Evolutionary conservation across 345 rosid species (phyloP).

Genomic region (Theobroma cacao): DNA sequence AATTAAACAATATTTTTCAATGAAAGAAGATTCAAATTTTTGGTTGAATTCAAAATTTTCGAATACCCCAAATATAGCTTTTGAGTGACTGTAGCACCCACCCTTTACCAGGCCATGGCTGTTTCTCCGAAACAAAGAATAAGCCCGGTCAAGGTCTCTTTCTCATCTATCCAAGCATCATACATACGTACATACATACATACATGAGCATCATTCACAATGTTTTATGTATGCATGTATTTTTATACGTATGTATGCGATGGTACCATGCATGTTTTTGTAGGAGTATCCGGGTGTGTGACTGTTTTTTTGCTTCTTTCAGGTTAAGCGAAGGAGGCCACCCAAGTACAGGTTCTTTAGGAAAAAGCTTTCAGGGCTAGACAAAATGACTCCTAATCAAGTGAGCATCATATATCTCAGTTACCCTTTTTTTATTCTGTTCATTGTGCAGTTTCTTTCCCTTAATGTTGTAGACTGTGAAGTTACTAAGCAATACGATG

Average conservation of each 20-base stretch:
- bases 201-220: neutral
- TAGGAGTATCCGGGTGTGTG: no score
- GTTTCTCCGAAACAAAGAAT: neutral
- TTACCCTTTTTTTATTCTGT: no score
- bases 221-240: neutral
- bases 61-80: neutral
- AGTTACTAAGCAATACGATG: neutral
- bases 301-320: neutral
- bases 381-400: neutral
- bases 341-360: neutral
- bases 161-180: neutral
- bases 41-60: neutral
- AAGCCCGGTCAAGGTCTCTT: neutral
- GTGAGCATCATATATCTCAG: neutral
- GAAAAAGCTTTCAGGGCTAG: neutral
- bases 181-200: neutral
- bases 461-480: neutral
- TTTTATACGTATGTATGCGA: neutral
- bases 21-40: neutral
- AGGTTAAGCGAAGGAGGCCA: constrained; percentile 9
- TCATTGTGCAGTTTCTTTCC: neutral
- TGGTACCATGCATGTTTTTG: neutral
- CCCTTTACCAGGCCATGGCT: neutral
- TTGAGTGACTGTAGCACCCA: neutral
- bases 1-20: neutral